phyloP scores from a whole-genome alignment of 202 grass and related monocot genomes.

The Carex sylvatica region DNA sequence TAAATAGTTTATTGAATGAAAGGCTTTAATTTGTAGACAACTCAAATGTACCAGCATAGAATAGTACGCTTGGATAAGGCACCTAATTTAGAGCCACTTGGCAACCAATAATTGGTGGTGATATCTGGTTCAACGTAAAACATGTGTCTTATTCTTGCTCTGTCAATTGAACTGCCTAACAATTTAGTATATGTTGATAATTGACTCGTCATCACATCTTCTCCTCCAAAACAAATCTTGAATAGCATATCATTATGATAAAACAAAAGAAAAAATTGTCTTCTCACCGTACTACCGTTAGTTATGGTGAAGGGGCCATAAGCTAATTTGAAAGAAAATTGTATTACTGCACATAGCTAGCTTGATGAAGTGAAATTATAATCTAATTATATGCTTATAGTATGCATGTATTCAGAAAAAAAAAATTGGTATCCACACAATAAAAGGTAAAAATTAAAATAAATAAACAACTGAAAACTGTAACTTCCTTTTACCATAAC shows the following conservation, averaged over 20 bases:
- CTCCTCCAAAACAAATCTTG: neutral
- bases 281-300: too few relatives aligned
- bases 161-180: constrained; percentile 4
- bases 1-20: neutral
- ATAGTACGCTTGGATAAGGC: constrained; percentile 15
- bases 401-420: too few relatives aligned
- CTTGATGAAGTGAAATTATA: too few relatives aligned
- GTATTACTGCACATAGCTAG: too few relatives aligned
- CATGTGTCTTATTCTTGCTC: constrained; percentile 7
- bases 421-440: too few relatives aligned
- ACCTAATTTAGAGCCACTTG: constrained; percentile 2
- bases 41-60: neutral
- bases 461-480: too few relatives aligned
- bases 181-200: constrained; percentile 7
- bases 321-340: too few relatives aligned
- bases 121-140: constrained; percentile 9
- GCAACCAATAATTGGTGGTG: neutral
- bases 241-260: neutral
- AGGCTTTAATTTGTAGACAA: neutral
- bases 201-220: neutral
- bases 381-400: too few relatives aligned
- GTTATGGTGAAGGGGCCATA: too few relatives aligned
- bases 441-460: too few relatives aligned
- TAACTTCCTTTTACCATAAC: too few relatives aligned
- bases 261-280: too few relatives aligned